Base-by-base conservation (phyloP, 2,329 filamentous ascomycete species). In the Pseudocercospora pini-densiflorae region DNA sequence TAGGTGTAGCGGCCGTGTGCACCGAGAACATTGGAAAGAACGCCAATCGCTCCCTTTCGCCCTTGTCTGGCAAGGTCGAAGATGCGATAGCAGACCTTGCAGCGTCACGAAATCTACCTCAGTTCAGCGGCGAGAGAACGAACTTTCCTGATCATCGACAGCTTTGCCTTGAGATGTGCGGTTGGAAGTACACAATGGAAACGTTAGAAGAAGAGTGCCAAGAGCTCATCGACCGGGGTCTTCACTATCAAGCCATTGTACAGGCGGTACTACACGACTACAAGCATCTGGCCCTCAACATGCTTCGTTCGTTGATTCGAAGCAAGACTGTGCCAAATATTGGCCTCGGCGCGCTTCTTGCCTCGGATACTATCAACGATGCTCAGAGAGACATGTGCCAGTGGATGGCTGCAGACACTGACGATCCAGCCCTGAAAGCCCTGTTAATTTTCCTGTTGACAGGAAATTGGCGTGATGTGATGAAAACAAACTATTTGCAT, bases 381-480 rank as follows among this genome's bases (percentile, higher is more conserved):
- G 86, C 87, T 57, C 89, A 89, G 80, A 83, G 86, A 68, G 85
- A 88, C 67, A 85, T 88, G 51, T 89, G 88, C 68, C 79, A 82
- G 10, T 88, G 87, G 79, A 87, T 90, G 77, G 85, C 86, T 24
- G 86, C 87, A 67, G 86, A 89, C 71, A 84, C 90, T 67, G 88
- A 89, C 0, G 91, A 95, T 72, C 90, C 92, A 0, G 94, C 94
- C 75, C 85, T 95, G 24, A 89, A 92, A 63, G 92, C 91, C 5
- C 90, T 95, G 57, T 92, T 92, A 24, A 89, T 89, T 2, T 89
- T 92, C 70, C 91, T 95, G 67, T 89, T 90, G 9, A 92, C 89
- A 0, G 90, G 90, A 4, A 87, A 93, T 76, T 95, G 92, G 92
- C 82, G 86, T 19, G 85, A 86, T 47, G 90, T 95, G 47, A 89